A percentile compares a stretch with the other conserved stretches of the same genome.
These are phyloP conservation scores for Cyclotella choctawhatcheeana DNA, from an alignment of 108 stramenopile genomes.

Conservation along the genomic window DNA sequence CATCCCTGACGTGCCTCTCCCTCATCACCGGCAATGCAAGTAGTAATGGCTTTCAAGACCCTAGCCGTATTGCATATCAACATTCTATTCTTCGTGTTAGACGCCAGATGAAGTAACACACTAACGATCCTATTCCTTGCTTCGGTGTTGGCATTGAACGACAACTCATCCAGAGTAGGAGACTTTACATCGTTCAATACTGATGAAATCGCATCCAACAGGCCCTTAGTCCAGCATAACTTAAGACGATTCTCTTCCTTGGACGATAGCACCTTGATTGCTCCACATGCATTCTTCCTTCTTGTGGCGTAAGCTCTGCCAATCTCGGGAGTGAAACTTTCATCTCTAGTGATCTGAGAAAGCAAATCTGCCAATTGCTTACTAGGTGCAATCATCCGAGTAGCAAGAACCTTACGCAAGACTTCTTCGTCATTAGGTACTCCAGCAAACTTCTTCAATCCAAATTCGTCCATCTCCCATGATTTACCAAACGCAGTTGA, in stretches of 20 bases:
- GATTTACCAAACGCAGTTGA: too few species aligned
- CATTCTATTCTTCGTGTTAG: slow-evolving; percentile 73
- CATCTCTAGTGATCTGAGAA: slow-evolving; percentile 7
- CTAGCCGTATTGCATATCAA: slow-evolving; percentile 70
- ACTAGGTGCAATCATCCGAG: slow-evolving; percentile 21
- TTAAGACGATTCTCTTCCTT: slow-evolving; percentile 62
- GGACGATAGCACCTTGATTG: slow-evolving; percentile 75
- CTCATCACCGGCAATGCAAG: slow-evolving; percentile 59
- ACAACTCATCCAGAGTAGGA: slow-evolving; percentile 39
- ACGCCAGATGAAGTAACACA: slow-evolving; percentile 61
- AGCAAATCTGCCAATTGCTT: slow-evolving; percentile 23
- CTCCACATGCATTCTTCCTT: slow-evolving; percentile 86
- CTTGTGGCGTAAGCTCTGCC: slow-evolving; percentile 74
- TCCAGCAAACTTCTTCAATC: slow-evolving; percentile 2
- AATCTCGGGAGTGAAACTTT: slow-evolving; percentile 23
- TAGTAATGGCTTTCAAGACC: slow-evolving; percentile 57
- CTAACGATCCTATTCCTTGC: slow-evolving; percentile 68
- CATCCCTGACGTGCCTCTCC: slow-evolving; percentile 63
- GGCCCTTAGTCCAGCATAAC: slow-evolving; percentile 81
- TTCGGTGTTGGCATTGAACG: slow-evolving; percentile 60
- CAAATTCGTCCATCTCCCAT: too few species aligned
- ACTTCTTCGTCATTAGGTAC: slow-evolving; percentile 19
- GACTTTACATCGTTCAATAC: slow-evolving; percentile 44
- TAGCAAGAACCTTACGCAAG: slow-evolving; percentile 32
- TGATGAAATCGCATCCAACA: slow-evolving; percentile 63